phyloP scores from a whole-genome alignment of 257 asterid genomes.

The Thymus mandschuricus region DNA sequence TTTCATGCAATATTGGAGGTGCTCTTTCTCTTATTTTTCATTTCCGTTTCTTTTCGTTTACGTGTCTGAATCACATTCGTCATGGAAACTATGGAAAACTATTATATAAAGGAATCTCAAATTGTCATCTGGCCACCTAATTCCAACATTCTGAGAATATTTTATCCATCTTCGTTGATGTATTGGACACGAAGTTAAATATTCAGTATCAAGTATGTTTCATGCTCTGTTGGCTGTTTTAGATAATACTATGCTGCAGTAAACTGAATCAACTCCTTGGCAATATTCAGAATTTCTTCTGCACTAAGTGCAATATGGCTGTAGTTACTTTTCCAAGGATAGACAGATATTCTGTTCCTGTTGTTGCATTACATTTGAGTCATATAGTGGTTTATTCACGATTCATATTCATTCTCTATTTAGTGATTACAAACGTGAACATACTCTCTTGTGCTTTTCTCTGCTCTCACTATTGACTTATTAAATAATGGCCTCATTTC shows the following conservation, averaged over 20 bases:
- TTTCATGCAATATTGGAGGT: constrained; percentile 65
- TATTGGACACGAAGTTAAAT: not conserved
- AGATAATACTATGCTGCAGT: not conserved
- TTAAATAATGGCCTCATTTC: not conserved
- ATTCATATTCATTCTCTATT: constrained; percentile 17
- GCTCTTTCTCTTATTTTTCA: too few species aligned
- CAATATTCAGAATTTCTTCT: not conserved
- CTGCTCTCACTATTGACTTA: not conserved
- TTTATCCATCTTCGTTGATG: constrained; percentile 7
- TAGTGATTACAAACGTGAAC: not conserved
- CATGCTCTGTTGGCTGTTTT: constrained; percentile 3
- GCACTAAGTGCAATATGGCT: constrained; percentile 3
- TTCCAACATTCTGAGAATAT: constrained; percentile 2
- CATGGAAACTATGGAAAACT: not conserved
- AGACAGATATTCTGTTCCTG: not conserved
- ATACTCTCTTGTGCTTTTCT: not conserved
- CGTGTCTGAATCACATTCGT: not conserved
- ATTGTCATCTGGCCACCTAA: not conserved
- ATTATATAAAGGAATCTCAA: not conserved
- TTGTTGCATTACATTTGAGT: not conserved
- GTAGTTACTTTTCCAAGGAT: constrained; percentile 11
- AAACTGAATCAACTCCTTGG: not conserved
- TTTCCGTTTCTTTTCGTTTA: not conserved
- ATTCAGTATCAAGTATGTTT: not conserved
- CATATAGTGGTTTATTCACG: not conserved